Percentiles rank a stretch among this genome's conserved stretches.
phyloP scores from a whole-genome alignment of 495 filamentous ascomycete species.

The Chaetomium fimeti region DNA sequence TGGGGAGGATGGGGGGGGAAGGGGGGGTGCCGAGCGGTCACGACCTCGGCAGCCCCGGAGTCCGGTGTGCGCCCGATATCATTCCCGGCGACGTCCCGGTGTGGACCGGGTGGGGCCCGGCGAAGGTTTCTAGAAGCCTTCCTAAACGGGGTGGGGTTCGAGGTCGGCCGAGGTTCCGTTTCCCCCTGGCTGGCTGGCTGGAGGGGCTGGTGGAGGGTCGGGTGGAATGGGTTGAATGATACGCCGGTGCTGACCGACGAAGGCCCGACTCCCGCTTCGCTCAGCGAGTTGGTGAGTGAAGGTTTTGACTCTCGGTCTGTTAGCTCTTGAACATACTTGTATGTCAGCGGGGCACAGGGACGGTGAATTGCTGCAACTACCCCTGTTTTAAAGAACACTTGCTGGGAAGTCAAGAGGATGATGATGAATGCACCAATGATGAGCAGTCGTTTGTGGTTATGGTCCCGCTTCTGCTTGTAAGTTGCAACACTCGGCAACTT shows the following conservation, averaged over 20 bases:
- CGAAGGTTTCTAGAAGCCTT: constrained; percentile 12
- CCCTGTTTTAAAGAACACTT: not conserved
- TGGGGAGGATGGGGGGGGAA: too few relatives aligned
- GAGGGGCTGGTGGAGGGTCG: not conserved
- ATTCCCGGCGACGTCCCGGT: not conserved
- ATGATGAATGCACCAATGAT: not conserved
- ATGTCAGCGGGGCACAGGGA: not conserved
- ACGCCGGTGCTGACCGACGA: constrained; percentile 21
- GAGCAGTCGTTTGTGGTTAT: not conserved
- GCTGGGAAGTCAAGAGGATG: not conserved
- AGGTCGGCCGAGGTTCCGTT: not conserved
- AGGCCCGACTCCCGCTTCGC: constrained; percentile 9
- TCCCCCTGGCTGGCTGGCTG: not conserved
- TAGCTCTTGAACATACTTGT: not conserved
- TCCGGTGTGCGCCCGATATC: not conserved
- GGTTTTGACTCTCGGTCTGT: not conserved
- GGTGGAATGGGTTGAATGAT: not conserved
- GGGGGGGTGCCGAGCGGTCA: not conserved
- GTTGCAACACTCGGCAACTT: not conserved
- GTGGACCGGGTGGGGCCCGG: not conserved
- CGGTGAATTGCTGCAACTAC: not conserved
- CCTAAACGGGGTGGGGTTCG: not conserved
- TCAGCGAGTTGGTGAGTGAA: not conserved
- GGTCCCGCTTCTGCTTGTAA: not conserved
- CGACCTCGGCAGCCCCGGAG: not conserved